Base-by-base conservation (phyloP, 2,329 filamentous ascomycete genomes). In the Phyllosticta citriasiana region DNA sequence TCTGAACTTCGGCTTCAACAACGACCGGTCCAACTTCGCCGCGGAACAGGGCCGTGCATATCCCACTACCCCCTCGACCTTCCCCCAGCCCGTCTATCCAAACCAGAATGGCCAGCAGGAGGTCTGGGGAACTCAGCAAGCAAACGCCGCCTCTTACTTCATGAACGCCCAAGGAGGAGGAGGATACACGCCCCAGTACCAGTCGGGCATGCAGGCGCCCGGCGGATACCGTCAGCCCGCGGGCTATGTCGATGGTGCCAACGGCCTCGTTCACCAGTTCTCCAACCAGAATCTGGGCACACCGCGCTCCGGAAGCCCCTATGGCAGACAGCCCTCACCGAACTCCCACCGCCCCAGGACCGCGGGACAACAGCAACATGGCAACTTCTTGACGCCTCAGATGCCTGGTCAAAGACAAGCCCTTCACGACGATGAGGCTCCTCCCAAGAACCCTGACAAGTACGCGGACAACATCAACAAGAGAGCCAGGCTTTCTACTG, bases 231-330 rank as follows among this genome's bases (percentile, higher is more conserved):
- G 78, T 68, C 81, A 83, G 3, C 82, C 84, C 4, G 83, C 81
- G 62, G 74, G 74, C 78, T 83, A 79, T 72, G 91, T 89, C 70
- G 91, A 97, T 71, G 88, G 88, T 67, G 95, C 93, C 68, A 94
- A 91, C 69, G 92, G 91, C 30, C 83, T 97, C 54, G 91, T 92
- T 63, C 91, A 97, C 73, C 94, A 99, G 74, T 96, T 97, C 75
- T 95, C 93, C 62, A 91, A 97, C 76, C 93, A 97, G 79, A 96
- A 97, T 74, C 82, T 97, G 24, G 85, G 84, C 53, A 85, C 84
- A 53, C 85, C 86, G 63, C 84, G 91, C 66, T 82, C 82, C 30
- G 85, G 84, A 27, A 79, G 78, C 63, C 84, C 86, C 56, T 92
- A 91, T 71, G 84, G 80, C 65, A 81, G 84, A 63, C 84, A 91